Conservation (phyloP, 345 rosid species). For the Camelina laxa region DNA sequence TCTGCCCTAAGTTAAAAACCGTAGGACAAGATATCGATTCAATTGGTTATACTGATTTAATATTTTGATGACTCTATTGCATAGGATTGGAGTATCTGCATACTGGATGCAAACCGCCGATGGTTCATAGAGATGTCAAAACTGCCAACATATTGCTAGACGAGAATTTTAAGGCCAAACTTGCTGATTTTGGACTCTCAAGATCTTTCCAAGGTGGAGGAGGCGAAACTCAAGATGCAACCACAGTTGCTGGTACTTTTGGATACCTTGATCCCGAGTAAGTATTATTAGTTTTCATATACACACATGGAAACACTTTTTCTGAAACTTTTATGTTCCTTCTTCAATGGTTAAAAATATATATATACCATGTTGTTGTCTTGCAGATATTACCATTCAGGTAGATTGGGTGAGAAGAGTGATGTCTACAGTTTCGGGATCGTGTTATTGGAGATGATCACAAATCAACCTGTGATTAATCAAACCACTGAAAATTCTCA, state of each 20-base stretch:
- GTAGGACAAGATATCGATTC: background rate
- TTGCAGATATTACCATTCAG: background rate
- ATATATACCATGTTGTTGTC: background rate
- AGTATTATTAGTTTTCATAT: slow-evolving; percentile 4
- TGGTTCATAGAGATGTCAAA: slow-evolving; percentile 57
- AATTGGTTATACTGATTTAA: too few relatives aligned
- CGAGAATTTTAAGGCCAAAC: slow-evolving; percentile 51
- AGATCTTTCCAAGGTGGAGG: slow-evolving; percentile 30
- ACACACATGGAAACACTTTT: background rate
- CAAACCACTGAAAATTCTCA: background rate
- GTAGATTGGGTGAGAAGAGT: slow-evolving; percentile 8
- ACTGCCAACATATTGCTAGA: slow-evolving; percentile 53
- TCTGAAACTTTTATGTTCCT: background rate
- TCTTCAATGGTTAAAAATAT: background rate
- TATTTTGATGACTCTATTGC: background rate
- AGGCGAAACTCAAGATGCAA: background rate
- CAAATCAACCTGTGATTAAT: background rate
- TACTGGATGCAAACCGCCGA: slow-evolving; percentile 47
- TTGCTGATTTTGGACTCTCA: slow-evolving; percentile 61
- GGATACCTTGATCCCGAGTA: slow-evolving; percentile 36
- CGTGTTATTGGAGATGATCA: slow-evolving; percentile 29
- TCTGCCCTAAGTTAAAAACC: background rate
- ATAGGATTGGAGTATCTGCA: slow-evolving; percentile 32
- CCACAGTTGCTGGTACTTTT: slow-evolving; percentile 10
- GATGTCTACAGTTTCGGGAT: slow-evolving; percentile 30